Evolutionary conservation across 108 stramenopile species (phyloP).

Genomic region (Epithemia pelagica): DNA sequence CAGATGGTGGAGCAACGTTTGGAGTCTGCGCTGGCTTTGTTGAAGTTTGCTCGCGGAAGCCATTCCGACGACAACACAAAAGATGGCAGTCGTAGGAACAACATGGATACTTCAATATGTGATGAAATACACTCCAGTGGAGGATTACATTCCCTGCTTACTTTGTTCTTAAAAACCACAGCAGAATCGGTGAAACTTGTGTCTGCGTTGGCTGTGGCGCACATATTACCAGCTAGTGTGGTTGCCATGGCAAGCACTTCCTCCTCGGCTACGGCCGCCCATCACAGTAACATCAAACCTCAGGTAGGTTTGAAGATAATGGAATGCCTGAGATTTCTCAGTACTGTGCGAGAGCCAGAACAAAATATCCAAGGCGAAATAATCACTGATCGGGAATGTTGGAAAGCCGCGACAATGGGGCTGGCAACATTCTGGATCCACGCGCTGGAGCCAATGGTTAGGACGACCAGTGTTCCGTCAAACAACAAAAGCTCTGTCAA

Average conservation of each 20-base stretch:
- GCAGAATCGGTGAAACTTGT: conserved; percentile 29
- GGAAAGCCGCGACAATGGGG: conserved; percentile 30
- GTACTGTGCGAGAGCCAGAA: conserved; percentile 5
- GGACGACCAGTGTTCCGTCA: background rate
- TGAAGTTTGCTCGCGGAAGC: conserved; percentile 39
- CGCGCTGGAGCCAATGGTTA: conserved; percentile 28
- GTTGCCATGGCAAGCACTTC: conserved; percentile 13
- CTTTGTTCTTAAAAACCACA: conserved; percentile 30
- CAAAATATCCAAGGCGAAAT: conserved; percentile 1
- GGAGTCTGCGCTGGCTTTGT: conserved; percentile 37
- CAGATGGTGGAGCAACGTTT: conserved; percentile 26
- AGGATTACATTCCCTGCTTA: conserved; percentile 55
- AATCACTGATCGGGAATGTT: conserved; percentile 40
- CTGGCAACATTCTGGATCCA: conserved; percentile 47
- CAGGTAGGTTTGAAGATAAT: conserved; percentile 33
- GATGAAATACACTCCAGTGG: conserved; percentile 54
- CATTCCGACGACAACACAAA: background rate
- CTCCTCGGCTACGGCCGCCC: conserved; percentile 14
- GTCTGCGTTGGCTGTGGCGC: conserved; percentile 46
- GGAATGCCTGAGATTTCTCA: conserved; percentile 48
- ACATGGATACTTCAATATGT: background rate
- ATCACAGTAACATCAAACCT: background rate
- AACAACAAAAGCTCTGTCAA: background rate
- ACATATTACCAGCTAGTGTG: conserved; percentile 43
- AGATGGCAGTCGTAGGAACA: conserved; percentile 2